Base-by-base conservation (phyloP, 768 basidiomycete genomes). In the Coprinopsis sp. region DNA sequence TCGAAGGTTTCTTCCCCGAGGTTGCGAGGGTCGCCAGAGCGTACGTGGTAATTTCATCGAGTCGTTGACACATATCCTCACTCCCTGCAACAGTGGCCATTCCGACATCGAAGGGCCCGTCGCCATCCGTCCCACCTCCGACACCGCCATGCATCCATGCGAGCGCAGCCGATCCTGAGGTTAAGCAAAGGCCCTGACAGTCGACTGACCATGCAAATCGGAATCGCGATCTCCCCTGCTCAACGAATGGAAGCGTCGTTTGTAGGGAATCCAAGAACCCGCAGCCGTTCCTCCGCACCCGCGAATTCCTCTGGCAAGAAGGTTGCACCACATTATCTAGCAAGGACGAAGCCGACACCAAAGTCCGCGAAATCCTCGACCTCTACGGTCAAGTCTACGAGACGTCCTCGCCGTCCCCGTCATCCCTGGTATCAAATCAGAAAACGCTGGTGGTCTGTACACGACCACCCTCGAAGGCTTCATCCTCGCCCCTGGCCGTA, bases 221-320 rank as follows among this genome's bases (percentile, higher is more conserved):
- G 96, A 91, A 98, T 67, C 90, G 96, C 49, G 96, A 99, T 63
- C 82, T 99, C 38, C 96, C 96, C 2, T 71, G 98, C 57, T 96
- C 94, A 66, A 77, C 98, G 36, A 99, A 98, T 69, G 88, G 97
- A 71, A 92, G 84, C 54, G 93, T 99, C 56, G 96, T 99, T 25
- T 86, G 96, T 48, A 98, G 96, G 96, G 95, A 99, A 66, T 99
- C 98, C 78, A 99, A 99, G 71, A 94, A 94, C 65, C 95, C 95
- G 48, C 94, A 99, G 65, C 96, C 96, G 7, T 99, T 99, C 87
- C 79, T 99, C 29, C 92, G 96, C 46, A 98, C 96, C 2, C 90
- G 96, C 62, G 96, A 99, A 71, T 99, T 97, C 78, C 74, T 99
- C n/a, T 99, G 96, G 96, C 96, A 99, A 71, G 96, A 99, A 67